These are phyloP conservation scores for Ophiostoma himal-ulmi DNA, from an alignment of 2,329 filamentous ascomycete species.

Conservation along the genomic window DNA sequence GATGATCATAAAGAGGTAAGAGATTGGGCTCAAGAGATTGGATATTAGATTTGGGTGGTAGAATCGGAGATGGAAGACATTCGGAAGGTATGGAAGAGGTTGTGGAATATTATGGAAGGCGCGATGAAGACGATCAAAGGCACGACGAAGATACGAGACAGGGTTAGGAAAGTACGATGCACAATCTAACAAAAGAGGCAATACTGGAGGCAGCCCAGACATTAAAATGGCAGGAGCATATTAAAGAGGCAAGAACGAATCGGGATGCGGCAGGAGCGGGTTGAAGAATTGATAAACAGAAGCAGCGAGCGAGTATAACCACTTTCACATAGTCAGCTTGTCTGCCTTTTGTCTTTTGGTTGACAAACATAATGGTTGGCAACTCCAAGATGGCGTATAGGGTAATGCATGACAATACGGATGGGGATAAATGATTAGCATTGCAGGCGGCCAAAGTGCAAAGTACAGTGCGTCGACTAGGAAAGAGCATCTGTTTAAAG, in stretches of 20 bases:
- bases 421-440: constrained; percentile 2
- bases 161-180: background rate
- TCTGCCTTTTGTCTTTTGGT: background rate
- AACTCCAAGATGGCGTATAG: background rate
- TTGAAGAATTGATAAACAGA: background rate
- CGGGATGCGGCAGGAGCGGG: background rate
- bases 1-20: background rate
- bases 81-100: background rate
- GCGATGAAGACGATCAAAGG: background rate
- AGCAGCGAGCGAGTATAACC: background rate
- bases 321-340: no score
- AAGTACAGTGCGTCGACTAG: background rate
- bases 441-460: background rate
- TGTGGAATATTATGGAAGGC: background rate
- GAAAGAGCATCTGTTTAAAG: no score
- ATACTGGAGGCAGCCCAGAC: background rate
- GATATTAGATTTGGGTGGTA: background rate
- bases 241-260: background rate
- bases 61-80: background rate
- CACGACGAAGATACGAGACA: background rate
- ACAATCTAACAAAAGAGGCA: background rate
- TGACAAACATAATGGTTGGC: background rate
- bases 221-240: background rate
- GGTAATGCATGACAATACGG: background rate
- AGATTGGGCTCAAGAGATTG: background rate